These are phyloP conservation scores for Backusella tarrabulga DNA, from an alignment of 192 early-diverging fungal genomes.

Conservation along the genomic window DNA sequence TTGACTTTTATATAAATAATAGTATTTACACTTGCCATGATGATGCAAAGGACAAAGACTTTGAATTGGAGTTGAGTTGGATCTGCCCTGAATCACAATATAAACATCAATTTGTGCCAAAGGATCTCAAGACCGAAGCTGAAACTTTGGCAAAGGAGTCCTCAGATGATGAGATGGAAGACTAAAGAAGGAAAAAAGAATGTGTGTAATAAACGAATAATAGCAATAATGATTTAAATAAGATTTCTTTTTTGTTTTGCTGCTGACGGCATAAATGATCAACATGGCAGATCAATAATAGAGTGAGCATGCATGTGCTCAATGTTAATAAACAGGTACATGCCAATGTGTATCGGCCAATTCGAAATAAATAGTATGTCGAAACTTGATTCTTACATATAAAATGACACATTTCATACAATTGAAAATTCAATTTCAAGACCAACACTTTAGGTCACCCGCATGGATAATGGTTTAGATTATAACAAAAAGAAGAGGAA, in stretches of 20 bases:
- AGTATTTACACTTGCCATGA: constrained; percentile 95
- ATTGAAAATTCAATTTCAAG: too few species aligned
- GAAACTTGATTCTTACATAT: too few species aligned
- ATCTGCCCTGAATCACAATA: constrained; percentile 79
- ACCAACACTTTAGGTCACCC: too few species aligned
- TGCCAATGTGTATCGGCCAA: neutral
- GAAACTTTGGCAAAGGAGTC: constrained; percentile 72
- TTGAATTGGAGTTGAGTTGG: constrained; percentile 98
- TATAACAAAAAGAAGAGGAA: too few species aligned
- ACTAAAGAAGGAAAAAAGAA: constrained; percentile 16
- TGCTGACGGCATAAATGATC: neutral
- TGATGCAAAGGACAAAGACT: constrained; percentile 98
- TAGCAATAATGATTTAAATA: neutral
- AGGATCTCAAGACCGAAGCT: constrained; percentile 83
- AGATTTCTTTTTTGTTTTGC: neutral
- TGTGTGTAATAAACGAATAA: neutral
- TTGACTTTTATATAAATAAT: neutral
- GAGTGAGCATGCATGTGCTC: neutral
- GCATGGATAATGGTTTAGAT: too few species aligned
- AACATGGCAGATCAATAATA: neutral
- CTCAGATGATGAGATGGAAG: constrained; percentile 56
- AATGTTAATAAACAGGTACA: neutral
- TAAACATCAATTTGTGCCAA: constrained; percentile 84
- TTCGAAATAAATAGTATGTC: neutral
- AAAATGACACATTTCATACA: neutral